phyloP scores from a whole-genome alignment of 345 rosid species.

The Pistacia integerrima region DNA sequence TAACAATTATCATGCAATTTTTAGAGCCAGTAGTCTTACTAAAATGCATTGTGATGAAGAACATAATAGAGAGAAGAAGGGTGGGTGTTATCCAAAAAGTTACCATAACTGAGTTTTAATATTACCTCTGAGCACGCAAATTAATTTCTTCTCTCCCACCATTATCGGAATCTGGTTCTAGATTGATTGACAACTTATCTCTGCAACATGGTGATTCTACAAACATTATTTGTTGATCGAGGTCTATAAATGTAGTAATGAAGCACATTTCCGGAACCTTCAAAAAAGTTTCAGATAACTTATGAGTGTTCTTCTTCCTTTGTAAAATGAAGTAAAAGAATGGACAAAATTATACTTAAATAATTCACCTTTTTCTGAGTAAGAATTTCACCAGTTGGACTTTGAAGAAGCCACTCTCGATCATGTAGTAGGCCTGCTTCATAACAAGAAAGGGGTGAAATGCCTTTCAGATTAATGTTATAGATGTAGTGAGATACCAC shows the following conservation, averaged over 20 bases:
- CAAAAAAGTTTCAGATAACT: constrained; percentile 25
- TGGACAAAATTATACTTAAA: too few species aligned
- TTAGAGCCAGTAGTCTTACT: background rate
- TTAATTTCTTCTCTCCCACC: constrained; percentile 46
- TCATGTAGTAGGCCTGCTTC: constrained; percentile 75
- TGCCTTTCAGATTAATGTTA: constrained; percentile 2
- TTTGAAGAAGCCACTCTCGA: constrained; percentile 85
- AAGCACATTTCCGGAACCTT: constrained; percentile 93
- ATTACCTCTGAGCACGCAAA: constrained; percentile 52
- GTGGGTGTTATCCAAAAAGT: too few species aligned
- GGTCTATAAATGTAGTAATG: constrained; percentile 68
- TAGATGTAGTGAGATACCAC: background rate
- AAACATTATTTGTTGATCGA: constrained; percentile 50
- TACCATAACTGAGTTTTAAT: background rate
- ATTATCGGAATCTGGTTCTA: constrained; percentile 43
- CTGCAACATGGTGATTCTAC: constrained; percentile 64
- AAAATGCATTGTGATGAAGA: background rate
- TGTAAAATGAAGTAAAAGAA: background rate
- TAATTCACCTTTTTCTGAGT: constrained; percentile 81
- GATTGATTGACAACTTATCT: constrained; percentile 59
- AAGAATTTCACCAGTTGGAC: constrained; percentile 77
- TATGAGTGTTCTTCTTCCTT: too few species aligned
- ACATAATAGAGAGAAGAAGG: too few species aligned
- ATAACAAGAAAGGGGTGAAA: constrained; percentile 15
- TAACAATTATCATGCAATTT: background rate